Conservation (phyloP, 208 protist genomes). For the Trypanosomatidae sp. region DNA sequence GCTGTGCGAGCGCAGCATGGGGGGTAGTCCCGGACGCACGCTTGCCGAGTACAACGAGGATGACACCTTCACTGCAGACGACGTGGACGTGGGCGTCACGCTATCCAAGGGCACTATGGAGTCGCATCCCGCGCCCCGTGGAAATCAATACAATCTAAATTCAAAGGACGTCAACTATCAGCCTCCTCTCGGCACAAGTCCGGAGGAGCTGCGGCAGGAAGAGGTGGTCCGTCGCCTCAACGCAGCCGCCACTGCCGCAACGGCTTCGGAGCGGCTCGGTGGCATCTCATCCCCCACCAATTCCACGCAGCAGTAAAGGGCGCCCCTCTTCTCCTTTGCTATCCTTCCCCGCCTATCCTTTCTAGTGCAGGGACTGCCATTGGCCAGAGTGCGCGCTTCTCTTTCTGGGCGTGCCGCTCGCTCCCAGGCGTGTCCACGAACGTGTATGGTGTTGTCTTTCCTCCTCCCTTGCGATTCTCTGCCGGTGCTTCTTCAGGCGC, state of each 20-base stretch:
- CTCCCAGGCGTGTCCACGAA: neutral
- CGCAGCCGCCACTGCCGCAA: constrained; percentile 6
- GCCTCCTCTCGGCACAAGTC: constrained; percentile 80
- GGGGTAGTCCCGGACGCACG: constrained; percentile 9
- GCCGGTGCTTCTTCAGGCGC: neutral
- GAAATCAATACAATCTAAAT: constrained; percentile 34
- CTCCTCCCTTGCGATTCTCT: neutral
- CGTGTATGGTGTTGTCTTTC: constrained; percentile 5
- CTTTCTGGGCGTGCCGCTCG: neutral
- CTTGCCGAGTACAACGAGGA: constrained; percentile 11
- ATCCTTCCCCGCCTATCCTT: neutral
- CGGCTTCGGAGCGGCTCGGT: constrained; percentile 1
- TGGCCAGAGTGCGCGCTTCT: neutral
- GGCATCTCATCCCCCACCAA: constrained; percentile 7
- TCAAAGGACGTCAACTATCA: constrained; percentile 54
- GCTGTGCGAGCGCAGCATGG: constrained; percentile 12
- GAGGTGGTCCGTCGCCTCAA: constrained; percentile 33
- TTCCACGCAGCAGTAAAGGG: neutral
- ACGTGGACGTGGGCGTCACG: constrained; percentile 8
- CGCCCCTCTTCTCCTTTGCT: neutral
- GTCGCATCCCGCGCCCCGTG: constrained; percentile 8
- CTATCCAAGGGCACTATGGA: constrained; percentile 17
- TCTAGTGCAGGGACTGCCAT: constrained; percentile 3
- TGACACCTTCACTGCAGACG: constrained; percentile 6
- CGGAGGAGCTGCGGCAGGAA: constrained; percentile 54